Base-by-base conservation (phyloP, 306 rosid species). In the Fragaria nilgerrensis region DNA sequence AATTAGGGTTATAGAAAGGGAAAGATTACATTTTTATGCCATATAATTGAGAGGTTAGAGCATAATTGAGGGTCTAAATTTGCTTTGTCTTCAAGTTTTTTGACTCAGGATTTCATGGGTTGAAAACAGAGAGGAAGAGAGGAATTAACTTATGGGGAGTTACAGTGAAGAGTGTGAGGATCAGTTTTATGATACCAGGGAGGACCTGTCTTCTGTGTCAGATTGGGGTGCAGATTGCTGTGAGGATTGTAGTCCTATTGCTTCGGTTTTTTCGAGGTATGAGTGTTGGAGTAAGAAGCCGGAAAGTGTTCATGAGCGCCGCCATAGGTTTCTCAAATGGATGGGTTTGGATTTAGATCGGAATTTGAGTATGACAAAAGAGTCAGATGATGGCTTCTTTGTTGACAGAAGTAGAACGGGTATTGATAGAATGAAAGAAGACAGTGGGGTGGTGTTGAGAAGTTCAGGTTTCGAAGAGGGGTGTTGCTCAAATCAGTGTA, bases 151-250 rank as follows among this genome's bases (percentile, higher is more conserved):
- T 80, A 89, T 91, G 83, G 77, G 61, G 27, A 71, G 64, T 69
- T 63, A 37, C 39, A 61, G 55, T 81, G 86, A 70, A 52, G 86
- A 76, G 72, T 86, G 75, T 71, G 88, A 75, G 34, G 96, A 87
- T 68, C 89, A 81, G 29, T 92, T 89, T 81, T 87, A 85, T 81
- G 97, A 92, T 77, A 84, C 92, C 3, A 82, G 89, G 44, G 97
- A 92, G 76, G 96, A 90, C 75, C 70, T 90, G 20, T 86, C 90
- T 76, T 90, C 92, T 66, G 82, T 82, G n/a, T 83, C 93, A 43
- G 97, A 88, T 83, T 83, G 79, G 82, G 79, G 76, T 80, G 87
- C 84, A 7, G 89, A 83, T 84, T 62, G 81, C 70, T 79, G 86
- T 9, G 90, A 80, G 77, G 89, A 80, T 72, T 84, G 80, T 66